Evolutionary conservation across 345 rosid genomes (phyloP), one percentile per base, ranked within the genome.

Genomic region (Raphanus sativus): DNA sequence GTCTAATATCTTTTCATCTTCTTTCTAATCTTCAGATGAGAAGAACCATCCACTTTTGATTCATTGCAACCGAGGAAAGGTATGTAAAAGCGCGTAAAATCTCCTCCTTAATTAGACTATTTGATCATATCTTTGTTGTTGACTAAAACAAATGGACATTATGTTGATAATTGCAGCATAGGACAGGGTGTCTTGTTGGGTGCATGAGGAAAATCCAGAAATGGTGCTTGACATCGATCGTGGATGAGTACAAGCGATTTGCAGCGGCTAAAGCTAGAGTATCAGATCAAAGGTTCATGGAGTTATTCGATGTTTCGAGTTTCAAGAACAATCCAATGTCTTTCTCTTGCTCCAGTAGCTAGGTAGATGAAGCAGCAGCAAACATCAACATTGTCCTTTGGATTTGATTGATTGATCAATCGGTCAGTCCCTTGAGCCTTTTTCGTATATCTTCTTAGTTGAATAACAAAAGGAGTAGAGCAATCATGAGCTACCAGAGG

Each of bases 61-160:
- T 76, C 98, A 94, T 67, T 94, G 97, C 74, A 94, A 94, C 36
- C 80, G 98, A 48, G 98, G 98, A 76, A 94, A 94, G 98, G 98
- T 92, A 83, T 58, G 83, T 78, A 29, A 48, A 60, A 73, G 29
- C 8, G 7, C 3, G 11, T 10, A 0, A 59, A 13, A 55, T 26
- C 16, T 59, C 54, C 21, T 62, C 24, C 11, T 30, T 13, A 30
- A 15, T 30, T 13, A 30, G 10, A 59, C 11, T 21, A 40, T 30
- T 42, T 77, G 7, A 50, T 70, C 29, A 21, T 33, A 25, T 21
- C 24, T 16, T 17, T 48, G n/a, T 76, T 45, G 28, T 52, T 8
- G 15, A 10, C 54, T 40, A 40, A 62, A 73, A 13, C 16, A 13
- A 60, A 8, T 55, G 79, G 26, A 21, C 21, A 1, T 67, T 15